Conservation (phyloP, 2,329 filamentous ascomycete species). For the Lachnellula arida region DNA sequence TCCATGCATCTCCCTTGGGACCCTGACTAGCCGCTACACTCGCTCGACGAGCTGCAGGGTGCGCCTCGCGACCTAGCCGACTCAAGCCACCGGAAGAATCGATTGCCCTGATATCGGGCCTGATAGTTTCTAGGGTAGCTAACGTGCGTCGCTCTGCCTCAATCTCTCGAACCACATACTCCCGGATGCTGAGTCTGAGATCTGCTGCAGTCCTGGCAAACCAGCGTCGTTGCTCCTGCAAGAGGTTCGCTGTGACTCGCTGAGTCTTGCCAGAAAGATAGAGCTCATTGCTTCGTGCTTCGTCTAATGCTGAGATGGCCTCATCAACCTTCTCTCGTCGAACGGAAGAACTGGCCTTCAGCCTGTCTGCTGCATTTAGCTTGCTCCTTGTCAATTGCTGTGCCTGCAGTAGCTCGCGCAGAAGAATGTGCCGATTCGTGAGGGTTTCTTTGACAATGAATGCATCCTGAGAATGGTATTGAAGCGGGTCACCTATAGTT, state of each 20-base stretch:
- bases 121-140: constrained; percentile 86
- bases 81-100: constrained; percentile 87
- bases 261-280: constrained; percentile 82
- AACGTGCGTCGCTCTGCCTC: constrained; percentile 90
- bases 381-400: constrained; percentile 81
- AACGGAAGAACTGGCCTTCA: constrained; percentile 83
- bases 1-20: constrained; percentile 98
- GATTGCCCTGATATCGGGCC: constrained; percentile 88
- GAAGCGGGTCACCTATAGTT: constrained; percentile 86
- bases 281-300: constrained; percentile 76
- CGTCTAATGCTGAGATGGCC: constrained; percentile 85
- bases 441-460: constrained; percentile 98
- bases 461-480: constrained; percentile 91
- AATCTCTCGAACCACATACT: constrained; percentile 92
- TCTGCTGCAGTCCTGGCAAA: constrained; percentile 83
- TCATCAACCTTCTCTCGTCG: constrained; percentile 95
- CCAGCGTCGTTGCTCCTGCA: constrained; percentile 87
- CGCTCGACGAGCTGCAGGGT: constrained; percentile 66
- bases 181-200: constrained; percentile 75
- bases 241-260: constrained; percentile 81
- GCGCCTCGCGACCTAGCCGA: constrained; percentile 80
- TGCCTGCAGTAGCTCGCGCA: constrained; percentile 87
- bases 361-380: constrained; percentile 77
- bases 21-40: constrained; percentile 86
- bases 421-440: constrained; percentile 93